Evolutionary conservation across 1,139 yeast species (phyloP), one percentile per base, ranked within the genome.

Genomic region (Fermentozyma sake): DNA sequence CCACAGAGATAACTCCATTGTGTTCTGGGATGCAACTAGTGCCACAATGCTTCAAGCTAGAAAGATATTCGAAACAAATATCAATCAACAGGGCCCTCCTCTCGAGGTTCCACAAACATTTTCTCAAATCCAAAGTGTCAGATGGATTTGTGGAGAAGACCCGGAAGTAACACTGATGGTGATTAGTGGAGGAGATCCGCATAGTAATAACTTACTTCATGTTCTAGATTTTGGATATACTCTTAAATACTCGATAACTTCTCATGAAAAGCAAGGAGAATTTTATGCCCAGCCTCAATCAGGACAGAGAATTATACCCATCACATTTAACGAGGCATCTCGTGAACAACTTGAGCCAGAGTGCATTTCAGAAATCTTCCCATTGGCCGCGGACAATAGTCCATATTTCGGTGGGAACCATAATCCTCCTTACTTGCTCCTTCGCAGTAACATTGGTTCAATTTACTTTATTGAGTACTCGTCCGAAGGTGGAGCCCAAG

Each of bases 1-100:
- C 2, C 94, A 89, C 49, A 75, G 61, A 12, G 96, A 89, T 44
- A 91, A 89, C 28, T 72, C 94, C 0, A 47, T 93, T 24, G 95
- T 76, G 4, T 91, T 91, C 46, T 93, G 97, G 96, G 98, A 91
- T 53, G 79, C 85, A 1, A 69, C 76, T 20, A 79, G 79, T 22
- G 95, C 93, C 0, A 73, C 74, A 9, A 56, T 79, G 24, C 61
- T 91, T 6, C 79, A 79, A 31, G 89, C 96, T 1, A 70, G 97
- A 41, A 73, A 85, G 2, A 42, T 83, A 6, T 69, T 72, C 33
- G 93, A 83, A 29, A 62, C 76, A 4, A 72, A 76, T 31, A 72
- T 86, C 14, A 79, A 86, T 44, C 51, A 58, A 15, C 79, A 83
- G 28, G 63, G 67, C 0, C 39, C 46, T 45, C 59, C 16, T 16